A percentile compares a stretch with the other conserved stretches of the same genome.
These are phyloP conservation scores for Oryza coarctata DNA, from an alignment of 176 grass and related monocot genomes.

Conservation along the genomic window DNA sequence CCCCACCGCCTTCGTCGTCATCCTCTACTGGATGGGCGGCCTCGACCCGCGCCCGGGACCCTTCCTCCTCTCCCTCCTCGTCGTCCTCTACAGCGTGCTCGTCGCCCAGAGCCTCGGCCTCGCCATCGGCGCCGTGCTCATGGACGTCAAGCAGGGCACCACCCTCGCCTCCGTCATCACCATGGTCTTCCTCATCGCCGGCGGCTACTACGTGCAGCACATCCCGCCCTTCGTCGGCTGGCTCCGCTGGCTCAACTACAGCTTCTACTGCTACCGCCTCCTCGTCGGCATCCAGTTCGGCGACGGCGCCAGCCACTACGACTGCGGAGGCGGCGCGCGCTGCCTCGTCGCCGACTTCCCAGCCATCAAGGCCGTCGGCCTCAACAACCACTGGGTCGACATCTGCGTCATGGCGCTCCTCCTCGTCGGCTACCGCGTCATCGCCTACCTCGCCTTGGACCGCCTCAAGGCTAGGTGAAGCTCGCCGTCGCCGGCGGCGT, in stretches of 20 bases:
- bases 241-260: constrained; percentile 95
- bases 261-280: constrained; percentile 98
- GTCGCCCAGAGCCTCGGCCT: constrained; percentile 97
- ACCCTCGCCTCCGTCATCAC: constrained; percentile 93
- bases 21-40: constrained; percentile 98
- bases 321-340: constrained; percentile 43
- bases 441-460: constrained; percentile 81
- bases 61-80: constrained; percentile 69
- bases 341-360: constrained; percentile 78
- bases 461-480: constrained; percentile 66
- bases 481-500: not conserved
- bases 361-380: constrained; percentile 80
- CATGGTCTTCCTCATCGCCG: constrained; percentile 97
- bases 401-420: constrained; percentile 91
- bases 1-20: constrained; percentile 80
- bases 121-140: constrained; percentile 81
- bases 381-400: constrained; percentile 78
- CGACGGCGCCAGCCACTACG: constrained; percentile 48
- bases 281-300: constrained; percentile 81
- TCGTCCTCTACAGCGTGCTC: constrained; percentile 89
- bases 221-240: constrained; percentile 84
- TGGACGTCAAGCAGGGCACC: constrained; percentile 98
- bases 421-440: constrained; percentile 81
- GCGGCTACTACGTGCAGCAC: constrained; percentile 96
- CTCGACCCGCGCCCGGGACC: constrained; percentile 50